Percentiles rank a stretch among this genome's conserved stretches.
Conservation (phyloP, 2,329 filamentous ascomycete genomes). For the Curvularia hawaiiensis region DNA sequence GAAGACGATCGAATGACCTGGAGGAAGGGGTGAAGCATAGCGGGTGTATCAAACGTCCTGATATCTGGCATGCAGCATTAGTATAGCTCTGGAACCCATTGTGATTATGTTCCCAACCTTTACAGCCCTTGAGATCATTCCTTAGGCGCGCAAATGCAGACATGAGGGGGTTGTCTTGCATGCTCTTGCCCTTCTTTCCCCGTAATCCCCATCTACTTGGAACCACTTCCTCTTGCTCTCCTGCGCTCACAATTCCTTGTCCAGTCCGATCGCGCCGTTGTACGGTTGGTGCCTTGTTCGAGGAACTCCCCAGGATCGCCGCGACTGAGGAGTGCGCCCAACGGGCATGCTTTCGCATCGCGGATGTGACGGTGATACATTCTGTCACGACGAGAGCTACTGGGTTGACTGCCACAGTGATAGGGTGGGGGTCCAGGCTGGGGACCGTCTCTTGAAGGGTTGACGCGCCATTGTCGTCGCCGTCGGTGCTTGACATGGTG, state of each 20-base stretch:
- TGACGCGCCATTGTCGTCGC: conserved; percentile 29
- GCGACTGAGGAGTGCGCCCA: conserved; percentile 97
- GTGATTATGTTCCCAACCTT: conserved; percentile 58
- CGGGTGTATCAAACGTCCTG: conserved; percentile 82
- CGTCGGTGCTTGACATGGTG: conserved; percentile 39
- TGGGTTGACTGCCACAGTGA: conserved; percentile 85
- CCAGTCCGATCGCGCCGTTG: conserved; percentile 44
- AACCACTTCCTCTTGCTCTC: conserved; percentile 61
- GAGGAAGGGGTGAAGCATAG: conserved; percentile 89
- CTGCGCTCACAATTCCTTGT: conserved; percentile 42
- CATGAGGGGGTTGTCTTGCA: conserved; percentile 97
- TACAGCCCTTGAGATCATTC: conserved; percentile 84
- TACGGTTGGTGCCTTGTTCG: conserved; percentile 51
- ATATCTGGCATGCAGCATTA: conserved; percentile 66
- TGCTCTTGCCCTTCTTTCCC: conserved; percentile 94
- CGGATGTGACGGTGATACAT: conserved; percentile 97
- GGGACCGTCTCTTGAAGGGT: conserved; percentile 31
- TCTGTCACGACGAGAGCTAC: conserved; percentile 95
- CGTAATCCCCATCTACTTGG: conserved; percentile 90
- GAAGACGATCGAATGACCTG: conserved; percentile 97
- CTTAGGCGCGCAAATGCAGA: conserved; percentile 90
- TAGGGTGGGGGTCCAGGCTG: conserved; percentile 36
- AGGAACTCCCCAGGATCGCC: conserved; percentile 83
- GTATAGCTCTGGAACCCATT: conserved; percentile 13
- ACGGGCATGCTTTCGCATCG: conserved; percentile 95